Conservation (phyloP, 2,329 filamentous ascomycete genomes). For the Sarocladium kiliense region DNA sequence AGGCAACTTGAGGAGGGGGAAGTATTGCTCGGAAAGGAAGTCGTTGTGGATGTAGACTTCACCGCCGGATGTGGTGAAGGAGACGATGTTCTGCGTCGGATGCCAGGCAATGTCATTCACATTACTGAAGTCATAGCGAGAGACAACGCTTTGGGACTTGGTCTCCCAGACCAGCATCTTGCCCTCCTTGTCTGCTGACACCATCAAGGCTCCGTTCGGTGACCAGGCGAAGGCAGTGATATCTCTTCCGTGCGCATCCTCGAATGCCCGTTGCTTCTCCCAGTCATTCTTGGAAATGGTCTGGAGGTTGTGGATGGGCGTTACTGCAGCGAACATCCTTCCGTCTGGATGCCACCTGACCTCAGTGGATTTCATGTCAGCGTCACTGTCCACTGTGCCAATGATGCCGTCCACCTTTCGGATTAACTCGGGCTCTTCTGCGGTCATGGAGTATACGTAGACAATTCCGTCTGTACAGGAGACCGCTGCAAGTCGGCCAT, state of each 20-base stretch:
- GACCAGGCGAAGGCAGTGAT: slow-evolving; percentile 91
- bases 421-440: slow-evolving; percentile 74
- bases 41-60: slow-evolving; percentile 87
- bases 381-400: slow-evolving; percentile 67
- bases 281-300: slow-evolving; percentile 86
- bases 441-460: slow-evolving; percentile 81
- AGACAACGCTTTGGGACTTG: slow-evolving; percentile 76
- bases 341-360: slow-evolving; percentile 93
- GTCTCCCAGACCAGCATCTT: slow-evolving; percentile 83
- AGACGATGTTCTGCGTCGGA: slow-evolving; percentile 78
- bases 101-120: slow-evolving; percentile 90
- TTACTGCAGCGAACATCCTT: slow-evolving; percentile 80
- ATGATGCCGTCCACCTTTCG: slow-evolving; percentile 84
- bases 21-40: slow-evolving; percentile 56
- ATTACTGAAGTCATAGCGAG: slow-evolving; percentile 73
- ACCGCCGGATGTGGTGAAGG: slow-evolving; percentile 88
- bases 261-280: slow-evolving; percentile 77
- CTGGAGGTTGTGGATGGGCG: slow-evolving; percentile 75
- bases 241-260: slow-evolving; percentile 73
- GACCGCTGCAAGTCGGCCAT: slow-evolving; percentile 67
- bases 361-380: slow-evolving; percentile 61
- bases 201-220: slow-evolving; percentile 85
- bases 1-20: slow-evolving; percentile 49
- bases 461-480: slow-evolving; percentile 86
- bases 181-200: slow-evolving; percentile 61